Evolutionary conservation across 1,284 basidiomycete species (phyloP), one percentile per base, ranked within the genome.

Genomic region (Moesziomyces parantarcticus): DNA sequence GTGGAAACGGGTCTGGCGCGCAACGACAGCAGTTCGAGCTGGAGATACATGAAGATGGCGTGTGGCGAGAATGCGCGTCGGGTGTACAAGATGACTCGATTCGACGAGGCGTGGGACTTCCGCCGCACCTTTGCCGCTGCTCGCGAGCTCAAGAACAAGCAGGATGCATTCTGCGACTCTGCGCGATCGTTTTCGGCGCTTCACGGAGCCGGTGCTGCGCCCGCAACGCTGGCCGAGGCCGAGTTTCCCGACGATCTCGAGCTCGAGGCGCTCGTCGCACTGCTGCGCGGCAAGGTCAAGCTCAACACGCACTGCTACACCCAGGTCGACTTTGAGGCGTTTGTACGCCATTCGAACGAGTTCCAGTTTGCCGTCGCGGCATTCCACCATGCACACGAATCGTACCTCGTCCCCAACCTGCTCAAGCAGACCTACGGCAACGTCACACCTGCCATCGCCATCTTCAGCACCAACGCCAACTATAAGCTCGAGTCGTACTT

Each of bases 401-500:
- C 93, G 0, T 95, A 92, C 81, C 88, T 95, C 18, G 90, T 93
- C 22, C 92, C 92, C 1, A 89, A 89, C 40, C 83, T 92, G 3
- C 86, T 96, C 56, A 93, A 92, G 83, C 86, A 87, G 78, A 88
- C 90, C 2, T 92, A 89, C 75, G 67, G 84, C 18, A 83, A 85
- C 18, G 34, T 48, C 13, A 86, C 87, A 11, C 92, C 92, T 3
- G 90, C 90, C 13, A 85, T 89, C 32, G 92, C 92, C 3, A 84
- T 94, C 50, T 93, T 93, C 76, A 89, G 91, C 3, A 90, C 90
- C 3, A 87, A 88, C 65, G 86, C 86, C 54, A 87, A 91, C 54
- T 94, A 92, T 85, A 95, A 95, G 84, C 89, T 91, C 13, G 93
- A 95, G 80, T 88, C 92, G 0, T 95, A 91, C 84, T 87, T 92